Evolutionary conservation across 176 grass and related monocot species (phyloP).

Genomic region (Leersia perrieri): DNA sequence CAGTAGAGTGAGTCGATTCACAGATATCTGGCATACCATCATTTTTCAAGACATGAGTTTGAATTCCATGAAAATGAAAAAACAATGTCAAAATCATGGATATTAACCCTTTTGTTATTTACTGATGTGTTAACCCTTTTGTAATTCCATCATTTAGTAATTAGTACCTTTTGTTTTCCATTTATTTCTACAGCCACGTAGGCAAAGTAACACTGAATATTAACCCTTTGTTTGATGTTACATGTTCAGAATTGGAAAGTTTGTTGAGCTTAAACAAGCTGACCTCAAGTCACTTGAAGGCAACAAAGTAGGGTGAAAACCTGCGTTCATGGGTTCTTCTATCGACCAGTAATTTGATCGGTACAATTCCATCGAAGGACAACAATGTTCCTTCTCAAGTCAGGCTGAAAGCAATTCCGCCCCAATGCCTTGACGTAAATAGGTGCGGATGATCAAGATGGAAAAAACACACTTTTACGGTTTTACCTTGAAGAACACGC

Average conservation of each 20-base stretch:
- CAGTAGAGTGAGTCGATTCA: neutral
- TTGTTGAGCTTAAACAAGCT: constrained; percentile 79
- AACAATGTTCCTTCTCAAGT: neutral
- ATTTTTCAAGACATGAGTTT: neutral
- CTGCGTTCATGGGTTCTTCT: neutral
- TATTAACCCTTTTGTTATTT: neutral
- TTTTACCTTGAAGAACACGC: constrained; percentile 9
- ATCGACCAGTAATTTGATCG: neutral
- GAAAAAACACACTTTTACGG: neutral
- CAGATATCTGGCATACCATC: neutral
- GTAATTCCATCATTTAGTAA: neutral
- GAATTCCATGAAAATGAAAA: constrained; percentile 1
- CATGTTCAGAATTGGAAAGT: constrained; percentile 69
- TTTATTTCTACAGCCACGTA: neutral
- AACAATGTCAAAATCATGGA: neutral
- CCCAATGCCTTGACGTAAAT: neutral
- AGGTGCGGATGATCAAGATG: neutral
- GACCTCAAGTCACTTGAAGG: constrained; percentile 77
- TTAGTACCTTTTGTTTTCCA: neutral
- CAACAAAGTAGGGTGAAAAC: constrained; percentile 36
- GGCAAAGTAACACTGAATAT: neutral
- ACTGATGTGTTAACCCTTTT: neutral
- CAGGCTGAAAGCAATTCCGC: neutral
- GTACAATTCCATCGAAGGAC: neutral
- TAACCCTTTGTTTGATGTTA: constrained; percentile 29